Base-by-base conservation (phyloP, 257 asterid genomes). In the Nicotiana attenuata region DNA sequence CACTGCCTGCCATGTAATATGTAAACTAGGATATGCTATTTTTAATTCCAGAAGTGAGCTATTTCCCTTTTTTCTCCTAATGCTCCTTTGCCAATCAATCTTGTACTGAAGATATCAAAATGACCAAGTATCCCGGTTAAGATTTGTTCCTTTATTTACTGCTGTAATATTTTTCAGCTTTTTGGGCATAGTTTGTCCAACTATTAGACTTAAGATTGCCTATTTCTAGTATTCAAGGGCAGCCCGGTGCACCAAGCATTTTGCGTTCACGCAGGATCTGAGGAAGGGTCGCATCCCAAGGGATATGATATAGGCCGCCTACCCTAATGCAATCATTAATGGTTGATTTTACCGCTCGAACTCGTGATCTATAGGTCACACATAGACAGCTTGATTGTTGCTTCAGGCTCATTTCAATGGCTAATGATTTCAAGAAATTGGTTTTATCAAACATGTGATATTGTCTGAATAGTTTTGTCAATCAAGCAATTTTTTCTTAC, bases 1-100 rank as follows among this genome's bases (percentile, higher is more conserved):
- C 89, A 11, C 67, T 91, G 33, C 95, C 92, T 47, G 81, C 90
- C 7, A 87, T 91, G 78, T 91, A 80, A 80, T 20, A 16, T 17
- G 56, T 17, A 75, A 75, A 50, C 79, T 75, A 50, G 79, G 79
- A 24, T 15, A 75, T 47, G 38, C 67, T 68, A 66, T 66, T 31
- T n/a, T 75, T 15, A 26, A 80, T 65, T 78, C 67, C 17, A 60
- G 71, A 24, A 55, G 76, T 41, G 35, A 78, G 65, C 26, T 60
- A 59, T 76, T 65, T 52, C 15, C 22, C 26, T 10, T 22, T 50
- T 53, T 17, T 4, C 26, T 55, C 56, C 59, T 66, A 52, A 38
- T 77, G 79, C 65, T 33, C 10, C 45, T 15, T 73, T 50, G 45
- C 45, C 16, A 22, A 15, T 24, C 41, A 3, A 7, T 15, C 7